Evolutionary conservation across 2,329 filamentous ascomycete species (phyloP).

Genomic region (Didymella pinodella): DNA sequence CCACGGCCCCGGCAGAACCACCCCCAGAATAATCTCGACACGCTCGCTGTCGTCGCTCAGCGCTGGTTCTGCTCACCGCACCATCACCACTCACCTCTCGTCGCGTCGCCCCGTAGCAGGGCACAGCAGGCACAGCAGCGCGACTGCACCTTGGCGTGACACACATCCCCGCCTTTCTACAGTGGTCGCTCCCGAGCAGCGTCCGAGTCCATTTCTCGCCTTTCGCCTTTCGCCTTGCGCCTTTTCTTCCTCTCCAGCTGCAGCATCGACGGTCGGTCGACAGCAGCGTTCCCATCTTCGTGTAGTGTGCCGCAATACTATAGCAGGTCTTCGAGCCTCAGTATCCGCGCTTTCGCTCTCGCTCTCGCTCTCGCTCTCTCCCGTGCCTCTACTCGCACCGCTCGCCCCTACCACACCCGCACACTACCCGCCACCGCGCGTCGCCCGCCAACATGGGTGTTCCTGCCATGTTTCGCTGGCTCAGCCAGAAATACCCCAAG

Average conservation of each 20-base stretch:
- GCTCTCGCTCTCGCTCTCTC: conserved; percentile 21
- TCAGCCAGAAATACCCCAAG: conserved; percentile 96
- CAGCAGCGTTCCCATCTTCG: conserved; percentile 20
- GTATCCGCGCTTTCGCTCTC: conserved; percentile 29
- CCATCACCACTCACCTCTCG: conserved; percentile 14
- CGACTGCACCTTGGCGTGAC: conserved; percentile 6
- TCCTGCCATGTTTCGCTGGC: conserved; percentile 93
- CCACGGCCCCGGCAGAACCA: conserved; percentile 24
- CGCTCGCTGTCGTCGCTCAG: neutral
- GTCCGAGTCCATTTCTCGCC: conserved; percentile 17
- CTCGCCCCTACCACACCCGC: conserved; percentile 8
- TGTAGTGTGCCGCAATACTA: conserved; percentile 33
- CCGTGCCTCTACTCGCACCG: conserved; percentile 18
- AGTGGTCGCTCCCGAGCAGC: conserved; percentile 14
- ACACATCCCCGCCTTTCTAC: neutral
- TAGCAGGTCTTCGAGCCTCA: conserved; percentile 24
- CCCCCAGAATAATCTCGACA: conserved; percentile 4
- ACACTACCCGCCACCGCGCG: conserved; percentile 30
- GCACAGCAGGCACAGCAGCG: conserved; percentile 9
- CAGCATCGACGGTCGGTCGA: conserved; percentile 25
- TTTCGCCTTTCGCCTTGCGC: conserved; percentile 7
- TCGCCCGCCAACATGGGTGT: conserved; percentile 76
- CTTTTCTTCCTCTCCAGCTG: conserved; percentile 17
- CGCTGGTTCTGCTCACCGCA: conserved; percentile 8
- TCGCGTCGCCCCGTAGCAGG: conserved; percentile 12